Percentiles rank a stretch among this genome's conserved stretches.
Evolutionary conservation across 306 rosid genomes (phyloP).

Genomic region (Ormosia semicastrata): DNA sequence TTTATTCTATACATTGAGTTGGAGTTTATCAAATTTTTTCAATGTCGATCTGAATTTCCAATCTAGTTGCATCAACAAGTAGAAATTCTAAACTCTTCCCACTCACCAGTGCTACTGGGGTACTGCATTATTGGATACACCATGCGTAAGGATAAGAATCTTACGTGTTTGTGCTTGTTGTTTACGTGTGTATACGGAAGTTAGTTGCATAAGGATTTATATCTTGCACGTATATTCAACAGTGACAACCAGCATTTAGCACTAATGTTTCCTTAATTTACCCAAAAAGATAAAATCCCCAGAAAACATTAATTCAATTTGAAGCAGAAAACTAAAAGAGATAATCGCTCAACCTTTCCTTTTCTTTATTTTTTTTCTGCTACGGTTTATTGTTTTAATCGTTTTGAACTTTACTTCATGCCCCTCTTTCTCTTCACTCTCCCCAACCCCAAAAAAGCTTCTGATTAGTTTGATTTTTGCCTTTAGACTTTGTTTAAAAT

Average conservation of each 20-base stretch:
- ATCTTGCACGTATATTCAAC: slow-evolving; percentile 43
- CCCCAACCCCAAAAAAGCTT: background rate
- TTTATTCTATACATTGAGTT: background rate
- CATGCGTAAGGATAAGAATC: slow-evolving; percentile 9
- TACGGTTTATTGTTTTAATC: background rate
- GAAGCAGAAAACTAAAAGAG: background rate
- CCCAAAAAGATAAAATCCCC: background rate
- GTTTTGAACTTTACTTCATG: slow-evolving; percentile 20
- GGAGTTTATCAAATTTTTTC: background rate
- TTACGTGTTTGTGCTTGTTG: background rate
- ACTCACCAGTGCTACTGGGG: background rate
- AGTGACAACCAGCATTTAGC: slow-evolving; percentile 24
- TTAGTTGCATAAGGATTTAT: background rate
- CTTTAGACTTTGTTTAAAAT: background rate
- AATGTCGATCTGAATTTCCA: background rate
- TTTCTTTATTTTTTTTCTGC: background rate
- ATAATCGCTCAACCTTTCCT: background rate
- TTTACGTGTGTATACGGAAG: slow-evolving; percentile 7
- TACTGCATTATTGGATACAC: background rate
- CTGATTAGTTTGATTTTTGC: background rate
- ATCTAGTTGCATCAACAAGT: background rate
- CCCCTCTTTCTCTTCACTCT: background rate
- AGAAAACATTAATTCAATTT: background rate
- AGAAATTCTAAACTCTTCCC: background rate
- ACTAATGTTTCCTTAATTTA: background rate